A percentile compares a stretch with the other conserved stretches of the same genome.
phyloP scores from a whole-genome alignment of 164 flowering plant species.

The Aristolochia fimbriata region DNA sequence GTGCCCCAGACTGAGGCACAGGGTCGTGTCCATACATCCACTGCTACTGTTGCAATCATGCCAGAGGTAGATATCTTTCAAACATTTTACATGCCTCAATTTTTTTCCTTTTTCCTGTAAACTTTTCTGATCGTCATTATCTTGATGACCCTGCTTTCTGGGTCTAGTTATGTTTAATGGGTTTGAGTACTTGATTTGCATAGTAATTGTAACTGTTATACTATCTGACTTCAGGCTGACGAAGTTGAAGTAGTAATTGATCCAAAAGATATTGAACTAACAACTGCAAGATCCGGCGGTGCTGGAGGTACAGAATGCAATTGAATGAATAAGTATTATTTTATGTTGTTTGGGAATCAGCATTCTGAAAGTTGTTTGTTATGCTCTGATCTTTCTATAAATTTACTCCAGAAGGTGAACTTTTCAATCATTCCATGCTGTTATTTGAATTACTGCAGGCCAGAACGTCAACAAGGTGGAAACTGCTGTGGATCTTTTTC shows the following conservation, averaged over 20 bases:
- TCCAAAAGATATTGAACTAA: conserved; percentile 92
- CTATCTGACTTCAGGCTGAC: conserved; percentile 48
- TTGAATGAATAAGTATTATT: neutral
- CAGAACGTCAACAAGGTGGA: conserved; percentile 99
- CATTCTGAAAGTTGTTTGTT: neutral
- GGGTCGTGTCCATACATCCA: conserved; percentile 99
- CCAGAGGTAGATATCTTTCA: conserved; percentile 56
- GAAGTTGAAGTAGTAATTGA: conserved; percentile 94
- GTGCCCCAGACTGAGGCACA: conserved; percentile 95
- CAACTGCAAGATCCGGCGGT: conserved; percentile 96
- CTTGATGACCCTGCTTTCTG: neutral
- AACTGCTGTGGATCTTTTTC: conserved; percentile 91
- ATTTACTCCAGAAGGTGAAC: neutral
- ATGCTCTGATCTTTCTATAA: neutral
- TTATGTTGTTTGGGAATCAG: too few species aligned
- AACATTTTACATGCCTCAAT: conserved; percentile 2
- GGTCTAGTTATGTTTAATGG: too few species aligned
- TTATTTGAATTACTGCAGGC: conserved; percentile 44
- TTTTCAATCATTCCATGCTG: conserved; percentile 3
- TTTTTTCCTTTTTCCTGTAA: neutral
- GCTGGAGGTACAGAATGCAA: conserved; percentile 75
- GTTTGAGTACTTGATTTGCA: too few species aligned
- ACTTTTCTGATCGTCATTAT: neutral
- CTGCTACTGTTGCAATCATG: conserved; percentile 98
- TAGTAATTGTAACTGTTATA: too few species aligned